Evolutionary conservation across 2,329 filamentous ascomycete species (phyloP).

Genomic region (Xylariaceae sp.): DNA sequence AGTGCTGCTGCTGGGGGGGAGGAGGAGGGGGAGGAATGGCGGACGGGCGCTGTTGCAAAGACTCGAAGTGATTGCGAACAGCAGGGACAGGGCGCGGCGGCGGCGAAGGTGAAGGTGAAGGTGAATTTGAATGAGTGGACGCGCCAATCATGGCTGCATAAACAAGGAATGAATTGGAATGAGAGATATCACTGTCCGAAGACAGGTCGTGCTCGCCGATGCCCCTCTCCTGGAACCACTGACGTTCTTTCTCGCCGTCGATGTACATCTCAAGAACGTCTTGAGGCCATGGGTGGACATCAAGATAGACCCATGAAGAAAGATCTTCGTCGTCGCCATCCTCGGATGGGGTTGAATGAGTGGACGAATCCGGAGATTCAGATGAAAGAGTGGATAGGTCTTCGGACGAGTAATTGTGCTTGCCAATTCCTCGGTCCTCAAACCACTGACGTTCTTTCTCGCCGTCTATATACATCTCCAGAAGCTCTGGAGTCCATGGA

Average conservation of each 20-base stretch:
- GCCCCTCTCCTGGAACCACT: no score
- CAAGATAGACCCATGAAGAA: no score
- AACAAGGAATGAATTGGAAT: neutral
- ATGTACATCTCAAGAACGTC: no score
- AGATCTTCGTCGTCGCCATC: no score
- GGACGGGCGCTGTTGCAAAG: neutral
- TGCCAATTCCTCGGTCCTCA: neutral
- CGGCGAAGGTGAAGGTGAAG: neutral
- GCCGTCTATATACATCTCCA: conserved; percentile 1
- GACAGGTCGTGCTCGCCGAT: no score
- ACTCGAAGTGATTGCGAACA: neutral
- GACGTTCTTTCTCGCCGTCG: no score
- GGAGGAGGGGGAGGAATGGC: neutral
- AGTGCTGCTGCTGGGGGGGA: neutral
- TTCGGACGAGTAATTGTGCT: neutral
- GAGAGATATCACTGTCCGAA: no score
- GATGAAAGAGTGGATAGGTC: neutral
- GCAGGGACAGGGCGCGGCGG: neutral
- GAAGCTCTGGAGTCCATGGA: neutral
- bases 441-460: conserved; percentile 5
- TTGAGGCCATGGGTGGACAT: no score
- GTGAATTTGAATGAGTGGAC: neutral
- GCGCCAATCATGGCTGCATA: neutral
- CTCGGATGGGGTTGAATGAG: no score
- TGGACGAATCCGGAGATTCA: neutral